Percentiles rank a stretch among this genome's conserved stretches.
Evolutionary conservation across 805 yeast genomes (phyloP).

Genomic region (Jamesozyma lodderae): DNA sequence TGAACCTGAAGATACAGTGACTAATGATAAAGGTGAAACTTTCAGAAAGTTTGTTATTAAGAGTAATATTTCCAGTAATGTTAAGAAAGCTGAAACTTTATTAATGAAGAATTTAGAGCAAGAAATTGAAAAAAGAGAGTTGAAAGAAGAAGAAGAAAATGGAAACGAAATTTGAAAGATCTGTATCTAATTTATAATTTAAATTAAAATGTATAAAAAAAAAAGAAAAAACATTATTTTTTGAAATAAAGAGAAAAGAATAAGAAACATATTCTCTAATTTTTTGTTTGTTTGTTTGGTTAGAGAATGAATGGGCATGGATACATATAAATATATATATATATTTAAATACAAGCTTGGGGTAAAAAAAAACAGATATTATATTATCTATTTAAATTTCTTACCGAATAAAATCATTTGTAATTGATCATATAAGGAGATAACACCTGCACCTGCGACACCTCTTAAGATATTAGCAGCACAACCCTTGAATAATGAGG

Average conservation of each 20-base stretch:
- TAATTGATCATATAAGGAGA: conserved; percentile 94
- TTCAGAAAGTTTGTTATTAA: conserved; percentile 55
- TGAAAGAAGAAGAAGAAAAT: background rate
- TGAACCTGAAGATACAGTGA: conserved; percentile 47
- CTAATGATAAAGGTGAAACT: conserved; percentile 28
- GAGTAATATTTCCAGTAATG: conserved; percentile 38
- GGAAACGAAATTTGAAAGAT: background rate
- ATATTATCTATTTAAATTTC: conserved; percentile 60
- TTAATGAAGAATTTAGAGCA: conserved; percentile 46
- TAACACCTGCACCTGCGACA: conserved; percentile 99
- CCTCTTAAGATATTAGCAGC: conserved; percentile 99
- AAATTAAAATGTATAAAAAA: background rate
- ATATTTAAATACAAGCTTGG: background rate
- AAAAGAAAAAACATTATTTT: background rate
- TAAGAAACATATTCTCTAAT: background rate
- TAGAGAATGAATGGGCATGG: background rate
- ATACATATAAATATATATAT: background rate
- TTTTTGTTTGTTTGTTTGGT: too few relatives aligned
- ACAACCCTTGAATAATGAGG: conserved; percentile 95
- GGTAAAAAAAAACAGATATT: background rate
- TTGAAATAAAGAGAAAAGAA: background rate
- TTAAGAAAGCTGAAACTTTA: conserved; percentile 46
- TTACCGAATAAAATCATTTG: conserved; percentile 93
- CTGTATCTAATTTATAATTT: background rate
- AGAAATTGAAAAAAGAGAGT: conserved; percentile 38